These are phyloP conservation scores for Linnemannia zychae DNA, from an alignment of 192 early-diverging fungal species.

Conservation along the genomic window DNA sequence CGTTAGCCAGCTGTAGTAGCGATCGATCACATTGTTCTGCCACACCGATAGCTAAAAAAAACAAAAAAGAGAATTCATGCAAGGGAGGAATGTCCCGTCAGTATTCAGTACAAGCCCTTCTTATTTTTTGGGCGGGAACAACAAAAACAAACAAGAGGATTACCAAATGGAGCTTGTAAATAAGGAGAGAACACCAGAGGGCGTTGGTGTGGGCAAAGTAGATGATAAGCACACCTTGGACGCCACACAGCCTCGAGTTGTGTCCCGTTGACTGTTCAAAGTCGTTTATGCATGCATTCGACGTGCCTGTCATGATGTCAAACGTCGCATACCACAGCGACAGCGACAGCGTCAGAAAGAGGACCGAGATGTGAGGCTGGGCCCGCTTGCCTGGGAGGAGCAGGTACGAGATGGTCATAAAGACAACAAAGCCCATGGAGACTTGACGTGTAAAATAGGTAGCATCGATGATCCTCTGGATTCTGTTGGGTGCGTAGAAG, in stretches of 20 bases:
- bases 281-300: slow-evolving; percentile 50
- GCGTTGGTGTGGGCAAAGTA: slow-evolving; percentile 40
- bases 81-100: not conserved
- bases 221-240: slow-evolving; percentile 50
- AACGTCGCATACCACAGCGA: slow-evolving; percentile 45
- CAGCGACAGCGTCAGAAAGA: slow-evolving; percentile 35
- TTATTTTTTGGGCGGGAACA: not conserved
- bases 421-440: slow-evolving; percentile 27
- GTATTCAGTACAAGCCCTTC: not conserved
- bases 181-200: slow-evolving; percentile 52
- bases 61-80: not conserved
- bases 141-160: not conserved
- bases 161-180: slow-evolving; percentile 55
- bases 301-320: slow-evolving; percentile 48
- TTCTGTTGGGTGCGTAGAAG: slow-evolving; percentile 33
- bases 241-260: slow-evolving; percentile 38
- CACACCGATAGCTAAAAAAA: slow-evolving; percentile 41
- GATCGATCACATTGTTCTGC: slow-evolving; percentile 44
- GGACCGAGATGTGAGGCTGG: slow-evolving; percentile 50
- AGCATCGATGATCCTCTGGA: slow-evolving; percentile 18
- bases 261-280: slow-evolving; percentile 39
- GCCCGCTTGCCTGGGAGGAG: slow-evolving; percentile 41
- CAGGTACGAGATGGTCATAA: slow-evolving; percentile 47
- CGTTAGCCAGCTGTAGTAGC: slow-evolving; percentile 35
- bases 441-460: slow-evolving; percentile 29